phyloP scores from a whole-genome alignment of 1,139 yeast genomes.

The Wickerhamomyces sp. region DNA sequence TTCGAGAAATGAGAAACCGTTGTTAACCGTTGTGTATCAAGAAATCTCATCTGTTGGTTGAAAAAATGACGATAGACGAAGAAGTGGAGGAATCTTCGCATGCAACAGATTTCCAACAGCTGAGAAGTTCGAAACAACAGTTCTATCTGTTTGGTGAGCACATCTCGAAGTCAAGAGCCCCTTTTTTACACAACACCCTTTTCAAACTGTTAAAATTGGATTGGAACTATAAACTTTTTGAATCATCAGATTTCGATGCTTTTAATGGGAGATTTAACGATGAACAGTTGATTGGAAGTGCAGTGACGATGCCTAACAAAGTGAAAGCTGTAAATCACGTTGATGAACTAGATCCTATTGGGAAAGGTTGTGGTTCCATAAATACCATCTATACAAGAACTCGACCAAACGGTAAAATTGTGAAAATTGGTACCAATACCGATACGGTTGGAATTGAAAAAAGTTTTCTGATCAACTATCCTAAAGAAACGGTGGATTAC shows the following conservation, averaged over 20 bases:
- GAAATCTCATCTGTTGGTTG: no score
- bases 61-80: not conserved
- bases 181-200: slow-evolving; percentile 18
- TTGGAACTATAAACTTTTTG: slow-evolving; percentile 19
- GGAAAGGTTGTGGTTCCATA: slow-evolving; percentile 22
- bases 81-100: not conserved
- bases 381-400: slow-evolving; percentile 18
- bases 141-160: slow-evolving; percentile 22
- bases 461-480: slow-evolving; percentile 17
- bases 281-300: slow-evolving; percentile 16
- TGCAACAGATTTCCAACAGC: slow-evolving; percentile 8
- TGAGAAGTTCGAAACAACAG: slow-evolving; percentile 9
- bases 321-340: slow-evolving; percentile 16
- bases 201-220: slow-evolving; percentile 12
- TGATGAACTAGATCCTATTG: slow-evolving; percentile 17
- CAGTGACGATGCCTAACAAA: slow-evolving; percentile 23
- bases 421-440: slow-evolving; percentile 20
- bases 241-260: slow-evolving; percentile 15
- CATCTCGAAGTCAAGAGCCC: slow-evolving; percentile 19
- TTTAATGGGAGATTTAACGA: slow-evolving; percentile 9
- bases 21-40: no score
- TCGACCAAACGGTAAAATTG: not conserved
- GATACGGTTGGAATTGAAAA: slow-evolving; percentile 21
- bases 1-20: no score
- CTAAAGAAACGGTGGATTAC: slow-evolving; percentile 9